Base-by-base conservation (phyloP, 2,329 filamentous ascomycete species). In the Phialemonium atrogriseum region DNA sequence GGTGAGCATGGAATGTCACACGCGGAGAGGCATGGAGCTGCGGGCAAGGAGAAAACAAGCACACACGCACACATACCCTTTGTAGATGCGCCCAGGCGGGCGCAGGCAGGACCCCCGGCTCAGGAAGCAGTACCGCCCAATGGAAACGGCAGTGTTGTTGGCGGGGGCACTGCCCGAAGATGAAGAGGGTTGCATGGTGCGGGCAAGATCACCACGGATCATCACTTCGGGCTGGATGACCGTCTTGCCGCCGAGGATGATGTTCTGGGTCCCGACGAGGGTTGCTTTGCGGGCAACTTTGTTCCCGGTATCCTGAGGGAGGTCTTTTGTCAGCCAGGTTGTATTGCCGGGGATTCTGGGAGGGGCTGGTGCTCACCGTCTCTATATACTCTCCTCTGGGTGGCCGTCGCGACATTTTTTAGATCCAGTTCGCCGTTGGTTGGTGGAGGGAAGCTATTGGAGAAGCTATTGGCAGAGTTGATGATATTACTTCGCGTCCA, bases 201-300 rank as follows among this genome's bases (percentile, higher is more conserved):
- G 74, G 25, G 81, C 72, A 12, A 98, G 74, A 52, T 98, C 91
- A 26, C 89, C 91, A 28, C 91, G 81, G 52, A 98, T 86, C 59
- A 91, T 87, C 47, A 87, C 89, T 52, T 94, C 88, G 40, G 87
- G 82, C 68, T 94, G 87, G 51, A 98, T 94, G 40, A 96, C 86
- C 1, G 88, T 94, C 60, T 86, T 94, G 41, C 91, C 91, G 46
- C 87, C 91, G 2, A 98, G 81, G 59, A 94, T 94, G 60, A 98
- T 96, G 62, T 96, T 94, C 47, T 94, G 87, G 14, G 89, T 95
- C 49, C 91, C 91, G 50, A 94, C 84, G 46, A 98, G 85, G 53
- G 82, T 80, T 40, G 86, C 84, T 46, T 86, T 86, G 44, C 91
- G 85, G 23, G 88, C 89, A 49, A 98, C 91, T 65, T 96, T 96